Evolutionary conservation across 257 asterid species (phyloP), one percentile per base, ranked within the genome.

Genomic region (Forsythia suspensa): DNA sequence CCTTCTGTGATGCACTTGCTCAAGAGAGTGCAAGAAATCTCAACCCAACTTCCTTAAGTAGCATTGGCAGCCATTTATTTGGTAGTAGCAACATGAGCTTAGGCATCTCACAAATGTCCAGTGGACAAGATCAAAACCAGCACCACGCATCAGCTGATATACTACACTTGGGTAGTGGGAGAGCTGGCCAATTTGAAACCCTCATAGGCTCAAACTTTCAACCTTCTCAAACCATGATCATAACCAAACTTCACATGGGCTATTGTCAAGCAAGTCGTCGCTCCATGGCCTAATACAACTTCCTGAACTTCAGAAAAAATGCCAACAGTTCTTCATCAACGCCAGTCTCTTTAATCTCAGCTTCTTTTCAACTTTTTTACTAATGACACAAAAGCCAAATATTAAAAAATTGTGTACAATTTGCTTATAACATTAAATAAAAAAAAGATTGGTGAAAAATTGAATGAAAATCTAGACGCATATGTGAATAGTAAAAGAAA

Each of bases 1-100:
- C 98, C 2, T 93, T 93, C 76, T 93, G 98, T 72, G 98, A 93
- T 73, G 98, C 97, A 6, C 83, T 93, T 0, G 94, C 97, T 15
- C 96, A 93, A 38, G 98, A 93, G 79, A 88, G 87, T 73, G 96
- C 94, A 3, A 84, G 95, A 8, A 89, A 84, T 70, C 73, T 84
- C 36, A 82, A 76, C 16, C 87, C 93, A 44, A 81, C 94, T 4
- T 39, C 92, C 2, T 52, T 93, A 57, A 80, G 75, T 84, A 83
- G 85, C 80, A 85, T 91, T 20, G 91, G 94, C 24, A 81, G 82
- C 76, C 90, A 85, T 75, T 77, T 90, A 13, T 78, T 69, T 68
- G 81, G 82, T 4, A 61, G 42, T 52, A 75, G 21, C 71, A 75
- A 70, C 70, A 76, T 82, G 80, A 74, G 77, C 70, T 24, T 91